phyloP scores from a whole-genome alignment of 441 rosid genomes.

The Francoa sonchifolia region DNA sequence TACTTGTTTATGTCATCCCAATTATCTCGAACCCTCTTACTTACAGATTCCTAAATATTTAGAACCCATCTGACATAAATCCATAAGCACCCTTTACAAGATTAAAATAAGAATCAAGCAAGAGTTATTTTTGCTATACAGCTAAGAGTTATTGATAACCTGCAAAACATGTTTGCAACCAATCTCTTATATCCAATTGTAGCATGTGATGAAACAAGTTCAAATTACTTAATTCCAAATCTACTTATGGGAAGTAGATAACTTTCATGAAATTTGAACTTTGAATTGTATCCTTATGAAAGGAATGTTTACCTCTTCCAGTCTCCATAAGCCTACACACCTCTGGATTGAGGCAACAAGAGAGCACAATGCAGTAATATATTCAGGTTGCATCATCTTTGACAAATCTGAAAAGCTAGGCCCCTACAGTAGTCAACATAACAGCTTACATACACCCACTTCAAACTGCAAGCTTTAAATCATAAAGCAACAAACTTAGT shows the following conservation, averaged over 20 bases:
- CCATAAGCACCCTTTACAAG: too few relatives aligned
- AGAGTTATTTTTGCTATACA: too few relatives aligned
- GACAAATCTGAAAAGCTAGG: slow-evolving; percentile 38
- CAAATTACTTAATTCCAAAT: too few relatives aligned
- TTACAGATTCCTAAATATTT: too few relatives aligned
- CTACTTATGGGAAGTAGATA: too few relatives aligned
- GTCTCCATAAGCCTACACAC: slow-evolving; percentile 71
- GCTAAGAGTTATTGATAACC: too few relatives aligned
- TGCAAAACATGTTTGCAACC: neutral
- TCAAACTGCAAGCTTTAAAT: slow-evolving; percentile 5
- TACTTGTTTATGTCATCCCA: neutral
- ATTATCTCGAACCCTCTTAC: neutral
- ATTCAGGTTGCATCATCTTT: slow-evolving; percentile 36
- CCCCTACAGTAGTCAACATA: slow-evolving; percentile 44
- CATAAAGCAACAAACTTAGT: slow-evolving; percentile 5
- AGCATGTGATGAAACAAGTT: too few relatives aligned
- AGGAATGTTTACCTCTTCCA: slow-evolving; percentile 82
- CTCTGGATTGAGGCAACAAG: slow-evolving; percentile 71
- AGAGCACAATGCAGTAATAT: slow-evolving; percentile 39
- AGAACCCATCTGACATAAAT: too few relatives aligned
- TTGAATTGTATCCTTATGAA: too few relatives aligned
- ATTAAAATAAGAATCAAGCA: too few relatives aligned
- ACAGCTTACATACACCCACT: slow-evolving; percentile 9
- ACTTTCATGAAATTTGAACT: too few relatives aligned
- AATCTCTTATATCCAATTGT: too few relatives aligned